Base-by-base conservation (phyloP, 257 asterid genomes). In the Salvia rosmarinus region DNA sequence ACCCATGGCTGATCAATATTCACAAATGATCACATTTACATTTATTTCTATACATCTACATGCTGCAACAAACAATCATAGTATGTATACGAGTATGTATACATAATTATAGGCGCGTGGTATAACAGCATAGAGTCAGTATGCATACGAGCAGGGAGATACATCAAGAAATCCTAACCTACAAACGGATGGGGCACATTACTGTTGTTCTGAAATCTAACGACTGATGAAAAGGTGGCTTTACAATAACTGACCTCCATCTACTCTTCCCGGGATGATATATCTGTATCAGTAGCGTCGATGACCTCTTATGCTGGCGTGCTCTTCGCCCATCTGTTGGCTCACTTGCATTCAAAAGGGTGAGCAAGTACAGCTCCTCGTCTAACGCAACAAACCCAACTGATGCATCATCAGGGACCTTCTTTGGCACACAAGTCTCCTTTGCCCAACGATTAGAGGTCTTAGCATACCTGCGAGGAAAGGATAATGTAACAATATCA, bases 331-430 rank as follows among this genome's bases (percentile, higher is more conserved):
- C 39, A 61, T 87, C 85, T 20, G 81, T 37, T 37, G 82, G 25
- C 25, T 77, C 82, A 14, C 49, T 57, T 61, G 78, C 83, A 49
- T 28, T 84, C 63, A 84, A 16, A 68, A 75, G 83, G 44, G 82
- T 77, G 25, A 90, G 73, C 43, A 93, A 76, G 80, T 90, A 86
- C 60, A 93, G 87, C 81, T 93, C 92, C 70, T 89, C 88, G 19
- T 87, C 87, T 74, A 90, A 64, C 0, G 90, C 88, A 67, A 85
- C 87, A 72, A 90, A 90, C 32, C 98, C 98, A 25, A 90, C 91
- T 25, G 90, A 77, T 42, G 86, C 60, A 42, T 86, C 85, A 71
- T 84, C 84, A 2, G 83, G 55, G 23, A 72, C 77, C 79, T 80
- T 90, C 71, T 79, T 90, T 0, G 98, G 97, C 46, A 91, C 73